These are phyloP conservation scores for Agaricus sinodeliciosus DNA, from an alignment of 768 basidiomycete genomes.

Conservation along the genomic window DNA sequence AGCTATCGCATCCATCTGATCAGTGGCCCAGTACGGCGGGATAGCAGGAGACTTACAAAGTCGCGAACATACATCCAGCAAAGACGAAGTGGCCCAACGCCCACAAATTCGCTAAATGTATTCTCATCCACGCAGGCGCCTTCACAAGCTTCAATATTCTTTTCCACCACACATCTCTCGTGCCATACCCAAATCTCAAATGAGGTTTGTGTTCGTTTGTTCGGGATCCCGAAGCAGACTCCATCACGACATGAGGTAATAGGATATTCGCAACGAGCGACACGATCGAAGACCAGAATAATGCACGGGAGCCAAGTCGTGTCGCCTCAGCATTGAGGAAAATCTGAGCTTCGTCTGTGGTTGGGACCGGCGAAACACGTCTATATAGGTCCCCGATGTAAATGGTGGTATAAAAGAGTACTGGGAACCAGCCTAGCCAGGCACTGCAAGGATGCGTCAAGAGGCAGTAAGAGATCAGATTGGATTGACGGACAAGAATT, in stretches of 20 bases:
- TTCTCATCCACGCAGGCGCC: constrained; percentile 39
- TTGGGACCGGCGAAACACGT: constrained; percentile 26
- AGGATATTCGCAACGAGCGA: constrained; percentile 61
- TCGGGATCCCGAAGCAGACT: constrained; percentile 15
- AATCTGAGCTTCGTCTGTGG: constrained; percentile 19
- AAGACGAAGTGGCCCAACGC: constrained; percentile 71
- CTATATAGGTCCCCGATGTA: constrained; percentile 89
- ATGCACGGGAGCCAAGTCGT: constrained; percentile 75
- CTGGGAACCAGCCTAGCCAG: constrained; percentile 90
- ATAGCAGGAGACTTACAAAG: constrained; percentile 53
- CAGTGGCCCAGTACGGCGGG: not conserved
- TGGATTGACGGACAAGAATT: constrained; percentile 62
- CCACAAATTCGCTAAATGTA: constrained; percentile 73
- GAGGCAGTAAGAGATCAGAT: not conserved
- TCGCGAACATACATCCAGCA: constrained; percentile 70
- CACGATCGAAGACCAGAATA: constrained; percentile 72
- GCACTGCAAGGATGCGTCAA: constrained; percentile 33
- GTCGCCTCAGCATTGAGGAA: constrained; percentile 63
- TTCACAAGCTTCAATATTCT: constrained; percentile 14
- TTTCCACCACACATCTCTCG: constrained; percentile 13
- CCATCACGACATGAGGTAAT: constrained; percentile 58
- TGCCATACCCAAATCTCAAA: constrained; percentile 1
- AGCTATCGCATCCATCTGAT: constrained; percentile 32
- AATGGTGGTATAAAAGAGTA: constrained; percentile 81
- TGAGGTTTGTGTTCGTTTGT: not conserved